Evolutionary conservation across 1,139 yeast species (phyloP).

Genomic region (Hyphopichia fennica): DNA sequence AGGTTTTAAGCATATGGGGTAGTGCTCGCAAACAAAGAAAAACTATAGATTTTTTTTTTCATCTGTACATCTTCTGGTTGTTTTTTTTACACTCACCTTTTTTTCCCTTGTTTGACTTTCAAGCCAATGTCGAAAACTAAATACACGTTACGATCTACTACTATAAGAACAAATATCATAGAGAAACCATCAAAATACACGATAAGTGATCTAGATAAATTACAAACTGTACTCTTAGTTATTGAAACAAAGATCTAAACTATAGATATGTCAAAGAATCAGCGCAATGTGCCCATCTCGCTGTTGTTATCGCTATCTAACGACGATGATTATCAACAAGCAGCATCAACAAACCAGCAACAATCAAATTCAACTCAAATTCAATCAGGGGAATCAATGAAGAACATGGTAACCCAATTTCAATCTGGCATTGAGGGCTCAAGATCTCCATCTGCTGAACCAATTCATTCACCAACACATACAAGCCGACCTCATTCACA

Average conservation of each 20-base stretch:
- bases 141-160: background rate
- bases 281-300: slow-evolving; percentile 23
- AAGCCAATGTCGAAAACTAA: no score
- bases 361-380: background rate
- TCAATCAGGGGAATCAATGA: slow-evolving; percentile 1
- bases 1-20: no score
- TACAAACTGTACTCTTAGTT: no score
- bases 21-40: background rate
- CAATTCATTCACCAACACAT: background rate
- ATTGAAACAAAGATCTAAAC: no score
- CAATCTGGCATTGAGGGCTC: slow-evolving; percentile 24
- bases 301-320: slow-evolving; percentile 18
- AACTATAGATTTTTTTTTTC: background rate
- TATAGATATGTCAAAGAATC: slow-evolving; percentile 1
- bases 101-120: background rate
- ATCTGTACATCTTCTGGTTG: background rate
- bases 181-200: no score
- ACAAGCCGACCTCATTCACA: slow-evolving; percentile 3
- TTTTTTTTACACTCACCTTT: background rate
- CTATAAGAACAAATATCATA: no score
- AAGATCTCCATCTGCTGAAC: slow-evolving; percentile 12
- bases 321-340: slow-evolving; percentile 5
- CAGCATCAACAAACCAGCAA: background rate
- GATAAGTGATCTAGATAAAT: no score
- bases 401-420: slow-evolving; percentile 21